These are phyloP conservation scores for Rhizopogon vulgaris DNA, from an alignment of 768 basidiomycete species.

Conservation along the genomic window DNA sequence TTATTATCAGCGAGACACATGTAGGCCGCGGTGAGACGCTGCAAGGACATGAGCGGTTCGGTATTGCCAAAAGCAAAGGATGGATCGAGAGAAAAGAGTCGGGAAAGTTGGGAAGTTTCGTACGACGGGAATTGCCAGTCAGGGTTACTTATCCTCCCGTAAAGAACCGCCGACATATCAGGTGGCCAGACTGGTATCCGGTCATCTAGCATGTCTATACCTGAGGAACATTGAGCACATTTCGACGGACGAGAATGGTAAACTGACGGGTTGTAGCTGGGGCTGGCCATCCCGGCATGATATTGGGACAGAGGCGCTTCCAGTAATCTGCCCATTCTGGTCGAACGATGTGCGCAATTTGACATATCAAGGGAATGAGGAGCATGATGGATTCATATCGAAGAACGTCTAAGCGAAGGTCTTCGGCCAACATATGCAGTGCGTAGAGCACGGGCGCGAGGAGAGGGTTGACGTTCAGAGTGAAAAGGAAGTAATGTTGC, in stretches of 20 bases:
- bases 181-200: slow-evolving; percentile 73
- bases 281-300: slow-evolving; percentile 54
- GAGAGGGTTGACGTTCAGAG: slow-evolving; percentile 34
- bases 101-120: slow-evolving; percentile 40
- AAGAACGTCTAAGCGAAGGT: slow-evolving; percentile 52
- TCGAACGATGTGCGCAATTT: slow-evolving; percentile 54
- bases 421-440: slow-evolving; percentile 75
- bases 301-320: slow-evolving; percentile 72
- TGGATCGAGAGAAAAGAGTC: slow-evolving; percentile 42
- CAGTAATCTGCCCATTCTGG: slow-evolving; percentile 93
- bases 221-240: slow-evolving; percentile 19
- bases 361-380: slow-evolving; percentile 60
- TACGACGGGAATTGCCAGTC: slow-evolving; percentile 56
- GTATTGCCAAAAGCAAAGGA: slow-evolving; percentile 58
- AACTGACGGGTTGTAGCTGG: slow-evolving; percentile 27
- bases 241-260: background rate
- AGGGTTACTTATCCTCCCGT: slow-evolving; percentile 51
- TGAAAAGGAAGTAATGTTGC: slow-evolving; percentile 17
- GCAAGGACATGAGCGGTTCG: slow-evolving; percentile 52
- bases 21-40: slow-evolving; percentile 52
- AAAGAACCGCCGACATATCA: slow-evolving; percentile 65
- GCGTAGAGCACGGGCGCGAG: slow-evolving; percentile 62
- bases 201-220: slow-evolving; percentile 50
- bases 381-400: slow-evolving; percentile 48
- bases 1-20: slow-evolving; percentile 51